Evolutionary conservation across 306 rosid genomes (phyloP), one percentile per base, ranked within the genome.

Genomic region (Lathyrus sativus): DNA sequence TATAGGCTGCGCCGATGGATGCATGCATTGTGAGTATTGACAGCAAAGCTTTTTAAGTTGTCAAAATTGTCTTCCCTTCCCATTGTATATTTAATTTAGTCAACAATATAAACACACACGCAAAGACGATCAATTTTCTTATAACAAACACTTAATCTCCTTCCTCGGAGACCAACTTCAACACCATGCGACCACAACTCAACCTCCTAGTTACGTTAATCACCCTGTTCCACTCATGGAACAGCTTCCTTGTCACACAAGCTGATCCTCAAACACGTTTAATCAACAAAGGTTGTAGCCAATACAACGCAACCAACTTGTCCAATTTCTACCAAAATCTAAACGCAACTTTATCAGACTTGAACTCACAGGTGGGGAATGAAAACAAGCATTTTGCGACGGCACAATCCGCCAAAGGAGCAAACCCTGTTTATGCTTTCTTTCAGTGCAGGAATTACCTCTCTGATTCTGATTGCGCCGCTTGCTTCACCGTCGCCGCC

Each of bases 371-470:
- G 11, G 74, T 87, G 1, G 19, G 12, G 12, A 74, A 71, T 50
- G 60, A 67, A 56, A 70, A 45, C 61, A 78, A 45, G 53, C 67
- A 37, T 53, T 88, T 88, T 42, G 89, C 89, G 0, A 88, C 89
- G 0, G 82, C 85, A 14, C 76, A 82, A 26, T 68, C 60, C 17
- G 61, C 73, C 0, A 55, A 3, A 4, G 91, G 89, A 42, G 68
- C 76, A 15, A 67, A 55, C 41, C 82, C 82, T 55, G 85, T 80
- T 12, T 85, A 86, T 65, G 86, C 85, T 55, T 12, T 86, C 83
- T 83, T 81, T 26, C 95, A 86, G 62, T 88, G 89, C 15, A 67
- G 95, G 39, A 76, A 84, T 44, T 86, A 88, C 72, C 85, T 88
- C 60, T 84, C 95, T 8, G 1, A 42, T 0, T 62, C 79, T 2